Percentiles rank a stretch among this genome's conserved stretches.
Evolutionary conservation across 768 basidiomycete genomes (phyloP).

Genomic region (Boletus vermiculosoides): DNA sequence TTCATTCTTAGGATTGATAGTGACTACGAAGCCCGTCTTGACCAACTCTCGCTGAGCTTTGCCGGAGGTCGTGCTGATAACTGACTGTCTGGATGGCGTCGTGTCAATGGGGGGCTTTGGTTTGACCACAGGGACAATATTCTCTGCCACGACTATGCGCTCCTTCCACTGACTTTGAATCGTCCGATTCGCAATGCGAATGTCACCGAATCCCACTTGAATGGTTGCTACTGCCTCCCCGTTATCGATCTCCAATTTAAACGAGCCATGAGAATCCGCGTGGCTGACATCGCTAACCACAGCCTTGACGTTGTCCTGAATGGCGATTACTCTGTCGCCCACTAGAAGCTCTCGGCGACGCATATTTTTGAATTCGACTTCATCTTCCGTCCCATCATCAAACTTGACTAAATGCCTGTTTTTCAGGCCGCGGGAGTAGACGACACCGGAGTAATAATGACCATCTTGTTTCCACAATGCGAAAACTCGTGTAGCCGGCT

Average conservation of each 20-base stretch:
- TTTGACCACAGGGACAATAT: constrained; percentile 43
- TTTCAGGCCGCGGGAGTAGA: constrained; percentile 37
- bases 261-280: constrained; percentile 26
- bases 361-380: constrained; percentile 51
- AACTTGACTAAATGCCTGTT: constrained; percentile 54
- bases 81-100: constrained; percentile 50
- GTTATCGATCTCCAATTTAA: constrained; percentile 44
- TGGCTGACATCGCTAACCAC: constrained; percentile 34
- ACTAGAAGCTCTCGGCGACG: constrained; percentile 48
- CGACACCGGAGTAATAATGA: constrained; percentile 60
- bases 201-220: constrained; percentile 35
- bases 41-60: constrained; percentile 39
- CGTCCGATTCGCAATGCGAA: constrained; percentile 53
- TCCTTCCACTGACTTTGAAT: constrained; percentile 53
- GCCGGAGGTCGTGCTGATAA: constrained; percentile 37
- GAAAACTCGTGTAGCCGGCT: constrained; percentile 57
- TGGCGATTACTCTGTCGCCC: constrained; percentile 57
- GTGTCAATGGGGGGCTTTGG: constrained; percentile 37
- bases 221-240: constrained; percentile 25
- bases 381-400: constrained; percentile 56
- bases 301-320: constrained; percentile 28
- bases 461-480: constrained; percentile 63
- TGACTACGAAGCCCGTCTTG: constrained; percentile 60
- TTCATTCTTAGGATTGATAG: constrained; percentile 41
- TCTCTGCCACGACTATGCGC: constrained; percentile 43